phyloP scores from a whole-genome alignment of 2,329 filamentous ascomycete genomes.

The Fusarium sp. region DNA sequence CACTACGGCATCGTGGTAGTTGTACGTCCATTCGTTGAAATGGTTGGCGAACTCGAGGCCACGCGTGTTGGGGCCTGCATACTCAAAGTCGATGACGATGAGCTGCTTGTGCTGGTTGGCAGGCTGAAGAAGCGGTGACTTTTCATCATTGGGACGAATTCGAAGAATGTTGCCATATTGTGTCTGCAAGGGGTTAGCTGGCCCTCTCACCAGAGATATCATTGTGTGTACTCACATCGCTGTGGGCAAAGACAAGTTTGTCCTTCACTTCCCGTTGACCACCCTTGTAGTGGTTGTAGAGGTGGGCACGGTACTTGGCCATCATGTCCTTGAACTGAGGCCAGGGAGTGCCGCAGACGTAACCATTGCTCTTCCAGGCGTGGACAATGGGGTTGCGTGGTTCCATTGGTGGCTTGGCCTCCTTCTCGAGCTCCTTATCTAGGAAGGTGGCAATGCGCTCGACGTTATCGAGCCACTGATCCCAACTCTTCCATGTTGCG shows the following conservation, averaged over 20 bases:
- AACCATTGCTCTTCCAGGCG: slow-evolving; percentile 72
- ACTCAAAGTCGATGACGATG: slow-evolving; percentile 98
- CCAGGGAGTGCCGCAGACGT: slow-evolving; percentile 88
- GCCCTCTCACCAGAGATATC: neutral
- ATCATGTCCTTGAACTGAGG: slow-evolving; percentile 75
- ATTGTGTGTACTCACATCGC: slow-evolving; percentile 72
- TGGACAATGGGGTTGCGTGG: slow-evolving; percentile 47
- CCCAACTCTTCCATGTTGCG: slow-evolving; percentile 91
- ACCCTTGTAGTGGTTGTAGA: slow-evolving; percentile 76
- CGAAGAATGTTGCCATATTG: slow-evolving; percentile 98
- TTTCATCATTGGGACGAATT: slow-evolving; percentile 68
- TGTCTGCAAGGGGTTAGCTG: slow-evolving; percentile 63
- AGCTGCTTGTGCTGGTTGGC: slow-evolving; percentile 96
- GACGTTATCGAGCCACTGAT: slow-evolving; percentile 80
- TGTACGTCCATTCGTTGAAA: slow-evolving; percentile 98
- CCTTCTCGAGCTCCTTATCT: slow-evolving; percentile 65
- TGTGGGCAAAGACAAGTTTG: slow-evolving; percentile 91
- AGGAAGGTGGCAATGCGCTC: slow-evolving; percentile 64
- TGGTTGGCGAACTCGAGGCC: slow-evolving; percentile 97
- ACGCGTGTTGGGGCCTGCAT: slow-evolving; percentile 85
- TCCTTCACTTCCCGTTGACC: slow-evolving; percentile 68
- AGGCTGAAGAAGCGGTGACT: slow-evolving; percentile 86
- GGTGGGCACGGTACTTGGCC: slow-evolving; percentile 76
- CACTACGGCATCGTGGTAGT: slow-evolving; percentile 79
- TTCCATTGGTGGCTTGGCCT: slow-evolving; percentile 25